Evolutionary conservation across 805 yeast species (phyloP).

Genomic region (Candida incommunis): DNA sequence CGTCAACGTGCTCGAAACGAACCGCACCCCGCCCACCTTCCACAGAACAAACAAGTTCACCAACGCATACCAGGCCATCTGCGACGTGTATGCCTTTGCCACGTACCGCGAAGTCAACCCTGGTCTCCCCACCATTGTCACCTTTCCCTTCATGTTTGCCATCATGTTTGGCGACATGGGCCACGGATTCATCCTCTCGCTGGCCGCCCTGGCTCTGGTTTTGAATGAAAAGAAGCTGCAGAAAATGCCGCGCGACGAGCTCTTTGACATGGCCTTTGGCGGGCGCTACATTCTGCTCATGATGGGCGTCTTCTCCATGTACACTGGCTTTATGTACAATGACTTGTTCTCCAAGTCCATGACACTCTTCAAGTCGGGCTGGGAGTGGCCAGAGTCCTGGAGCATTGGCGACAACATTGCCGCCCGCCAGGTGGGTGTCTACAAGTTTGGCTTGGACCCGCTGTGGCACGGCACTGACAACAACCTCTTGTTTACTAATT

Average conservation of each 20-base stretch:
- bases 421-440: slow-evolving; percentile 55
- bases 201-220: slow-evolving; percentile 61
- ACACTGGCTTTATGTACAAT: slow-evolving; percentile 87
- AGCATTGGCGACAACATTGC: slow-evolving; percentile 53
- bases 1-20: slow-evolving; percentile 49
- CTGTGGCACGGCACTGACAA: slow-evolving; percentile 98
- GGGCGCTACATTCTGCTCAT: slow-evolving; percentile 84
- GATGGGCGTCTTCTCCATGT: slow-evolving; percentile 93
- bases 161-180: slow-evolving; percentile 99
- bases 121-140: slow-evolving; percentile 84
- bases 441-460: slow-evolving; percentile 78
- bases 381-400: slow-evolving; percentile 81
- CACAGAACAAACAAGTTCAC: slow-evolving; percentile 94
- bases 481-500: slow-evolving; percentile 76
- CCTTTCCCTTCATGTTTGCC: slow-evolving; percentile 98
- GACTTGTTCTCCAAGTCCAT: slow-evolving; percentile 86
- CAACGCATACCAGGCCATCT: slow-evolving; percentile 79
- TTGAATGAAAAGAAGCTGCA: slow-evolving; percentile 59
- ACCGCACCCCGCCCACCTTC: slow-evolving; percentile 84
- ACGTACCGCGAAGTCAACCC: slow-evolving; percentile 92
- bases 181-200: slow-evolving; percentile 74
- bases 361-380: slow-evolving; percentile 78
- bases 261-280: slow-evolving; percentile 87
- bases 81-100: slow-evolving; percentile 92
- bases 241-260: slow-evolving; percentile 69